phyloP scores from a whole-genome alignment of 768 basidiomycete genomes.

The Coprinopsis cinerea region DNA sequence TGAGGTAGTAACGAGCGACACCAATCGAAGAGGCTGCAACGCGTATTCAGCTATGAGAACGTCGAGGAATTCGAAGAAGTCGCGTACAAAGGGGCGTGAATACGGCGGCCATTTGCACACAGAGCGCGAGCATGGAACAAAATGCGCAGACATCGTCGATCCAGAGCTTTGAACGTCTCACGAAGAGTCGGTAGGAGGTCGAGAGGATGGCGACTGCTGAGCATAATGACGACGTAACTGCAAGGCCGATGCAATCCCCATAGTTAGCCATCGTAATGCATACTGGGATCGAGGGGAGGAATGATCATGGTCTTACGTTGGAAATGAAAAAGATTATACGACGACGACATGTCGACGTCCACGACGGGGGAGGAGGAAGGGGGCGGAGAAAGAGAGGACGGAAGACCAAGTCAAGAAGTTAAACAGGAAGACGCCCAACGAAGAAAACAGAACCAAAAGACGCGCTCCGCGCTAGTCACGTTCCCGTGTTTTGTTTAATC shows the following conservation, averaged over 20 bases:
- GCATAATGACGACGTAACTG: slow-evolving; percentile 19
- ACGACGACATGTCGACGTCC: not conserved
- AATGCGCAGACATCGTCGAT: slow-evolving; percentile 34
- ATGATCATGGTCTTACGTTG: slow-evolving; percentile 4
- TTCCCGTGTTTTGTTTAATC: too few species aligned
- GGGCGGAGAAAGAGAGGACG: not conserved
- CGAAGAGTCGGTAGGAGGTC: slow-evolving; percentile 25
- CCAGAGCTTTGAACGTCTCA: slow-evolving; percentile 27
- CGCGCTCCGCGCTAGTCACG: too few species aligned
- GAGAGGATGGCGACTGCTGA: slow-evolving; percentile 26
- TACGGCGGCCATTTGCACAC: slow-evolving; percentile 22
- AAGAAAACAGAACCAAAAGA: too few species aligned
- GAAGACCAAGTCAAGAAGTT: too few species aligned
- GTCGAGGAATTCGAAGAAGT: not conserved
- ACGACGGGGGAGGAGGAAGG: not conserved
- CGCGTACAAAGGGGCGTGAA: slow-evolving; percentile 23
- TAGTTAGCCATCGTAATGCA: too few species aligned
- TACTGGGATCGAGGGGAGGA: not conserved
- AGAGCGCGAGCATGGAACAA: slow-evolving; percentile 22
- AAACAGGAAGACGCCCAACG: too few species aligned
- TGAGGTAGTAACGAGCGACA: slow-evolving; percentile 28
- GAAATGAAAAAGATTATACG: slow-evolving; percentile 4
- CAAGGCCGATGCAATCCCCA: too few species aligned
- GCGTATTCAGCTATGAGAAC: slow-evolving; percentile 4
- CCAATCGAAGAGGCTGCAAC: slow-evolving; percentile 13